phyloP scores from a whole-genome alignment of 306 rosid species.

The Fragaria nilgerrensis region DNA sequence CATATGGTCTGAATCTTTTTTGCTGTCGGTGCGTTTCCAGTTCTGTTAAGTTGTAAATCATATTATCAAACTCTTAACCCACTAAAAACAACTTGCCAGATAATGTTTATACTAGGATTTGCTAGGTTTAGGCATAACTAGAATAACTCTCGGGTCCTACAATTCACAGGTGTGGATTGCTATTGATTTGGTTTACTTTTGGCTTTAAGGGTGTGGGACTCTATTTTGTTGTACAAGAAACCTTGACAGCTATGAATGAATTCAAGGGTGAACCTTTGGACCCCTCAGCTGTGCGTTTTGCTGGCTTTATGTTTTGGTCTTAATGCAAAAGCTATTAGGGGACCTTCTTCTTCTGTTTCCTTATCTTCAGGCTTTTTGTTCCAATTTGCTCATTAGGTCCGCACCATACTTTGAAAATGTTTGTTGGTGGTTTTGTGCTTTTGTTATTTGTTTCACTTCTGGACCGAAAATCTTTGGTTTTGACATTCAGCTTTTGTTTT shows the following conservation, averaged over 20 bases:
- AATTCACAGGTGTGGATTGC: conserved; percentile 8
- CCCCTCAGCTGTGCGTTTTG: conserved; percentile 1
- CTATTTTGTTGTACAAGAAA: conserved; percentile 20
- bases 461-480: background rate
- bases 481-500: background rate
- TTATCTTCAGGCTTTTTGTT: conserved; percentile 13
- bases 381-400: background rate
- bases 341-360: conserved; percentile 12
- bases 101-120: background rate
- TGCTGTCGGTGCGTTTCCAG: background rate
- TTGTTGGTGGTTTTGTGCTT: background rate
- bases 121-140: conserved; percentile 21
- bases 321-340: background rate
- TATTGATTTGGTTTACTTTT: background rate
- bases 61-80: background rate
- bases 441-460: background rate
- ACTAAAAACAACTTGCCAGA: background rate
- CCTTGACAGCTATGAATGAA: conserved; percentile 24
- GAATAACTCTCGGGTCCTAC: conserved; percentile 22
- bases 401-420: background rate
- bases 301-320: conserved; percentile 17
- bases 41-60: background rate
- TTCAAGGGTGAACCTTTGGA: conserved; percentile 20
- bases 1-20: background rate
- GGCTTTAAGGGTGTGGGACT: conserved; percentile 22